These are phyloP conservation scores for Aspergillus panamensis DNA, from an alignment of 495 filamentous ascomycete genomes.

Conservation along the genomic window DNA sequence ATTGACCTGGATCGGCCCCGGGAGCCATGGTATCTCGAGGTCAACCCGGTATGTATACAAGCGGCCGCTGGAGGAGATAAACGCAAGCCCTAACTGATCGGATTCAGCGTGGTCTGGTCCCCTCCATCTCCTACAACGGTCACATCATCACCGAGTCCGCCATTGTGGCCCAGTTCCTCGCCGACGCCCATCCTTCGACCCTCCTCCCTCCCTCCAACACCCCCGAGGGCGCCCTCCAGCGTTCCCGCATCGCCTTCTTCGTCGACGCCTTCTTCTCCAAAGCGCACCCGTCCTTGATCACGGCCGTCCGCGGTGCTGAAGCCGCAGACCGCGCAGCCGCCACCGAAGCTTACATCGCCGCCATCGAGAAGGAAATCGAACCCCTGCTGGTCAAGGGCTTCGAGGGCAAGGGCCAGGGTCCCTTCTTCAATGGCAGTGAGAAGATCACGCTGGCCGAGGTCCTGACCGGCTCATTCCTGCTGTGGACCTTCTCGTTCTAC, in stretches of 20 bases:
- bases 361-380: constrained; percentile 70
- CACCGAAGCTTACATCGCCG: constrained; percentile 40
- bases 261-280: constrained; percentile 70
- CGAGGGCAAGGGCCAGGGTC: constrained; percentile 48
- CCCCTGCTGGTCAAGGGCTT: constrained; percentile 49
- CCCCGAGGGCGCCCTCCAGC: constrained; percentile 46
- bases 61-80: not conserved
- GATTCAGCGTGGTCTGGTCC: constrained; percentile 68
- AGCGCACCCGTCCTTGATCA: constrained; percentile 45
- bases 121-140: constrained; percentile 65
- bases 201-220: constrained; percentile 39
- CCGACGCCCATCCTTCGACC: constrained; percentile 51
- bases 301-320: constrained; percentile 36
- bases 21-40: constrained; percentile 75
- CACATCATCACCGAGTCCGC: constrained; percentile 70
- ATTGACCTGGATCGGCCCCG: constrained; percentile 72
- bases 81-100: not conserved
- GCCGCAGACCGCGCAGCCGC: constrained; percentile 38
- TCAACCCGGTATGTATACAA: constrained; percentile 64
- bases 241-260: constrained; percentile 74
- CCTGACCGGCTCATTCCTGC: constrained; percentile 63
- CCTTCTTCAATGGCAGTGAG: constrained; percentile 78
- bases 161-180: constrained; percentile 75
- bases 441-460: constrained; percentile 78
- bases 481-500: constrained; percentile 52